Evolutionary conservation across 192 early-diverging fungal genomes (phyloP), one percentile per base, ranked within the genome.

Genomic region (Funneliformis geosporum): DNA sequence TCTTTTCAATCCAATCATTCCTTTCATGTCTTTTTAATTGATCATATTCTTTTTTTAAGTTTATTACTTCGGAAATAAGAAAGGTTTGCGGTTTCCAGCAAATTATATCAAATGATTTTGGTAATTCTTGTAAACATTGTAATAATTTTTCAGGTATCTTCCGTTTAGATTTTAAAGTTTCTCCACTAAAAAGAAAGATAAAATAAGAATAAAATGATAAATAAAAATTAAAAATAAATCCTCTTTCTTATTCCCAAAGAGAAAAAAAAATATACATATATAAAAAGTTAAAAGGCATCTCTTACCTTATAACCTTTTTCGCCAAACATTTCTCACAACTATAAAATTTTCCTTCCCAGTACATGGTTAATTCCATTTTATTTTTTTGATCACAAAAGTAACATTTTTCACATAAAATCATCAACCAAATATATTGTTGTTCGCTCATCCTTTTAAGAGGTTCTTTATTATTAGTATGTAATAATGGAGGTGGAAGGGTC

Each of bases 371-470:
- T n/a, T 60, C 40, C 39, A 18, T 14, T 33, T 39, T 18, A 16
- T 60, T 12, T 39, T 21, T 75, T 55, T 60, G 27, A n/a, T 33
- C 73, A 75, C 73, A 75, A 61, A 75, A 40, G 8, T 75, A 59
- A 39, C 73, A 75, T 59, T 46, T 75, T 25, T 55, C 27, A 40
- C 23, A 11, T 10, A 75, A 42, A 21, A 60, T 18, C 18, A 38
- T 21, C 6, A 75, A 60, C 12, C 12, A 46, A 60, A 55, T 59
- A 75, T 75, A 75, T 60, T 60, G 25, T 61, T 55, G 43, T 61
- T 75, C 50, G 5, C 23, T 16, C 73, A 75, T 75, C 27, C 10
- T 21, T 73, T 73, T 47, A 21, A 73, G 2, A 43, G 8, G 2
- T 8, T 8, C 42, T 5, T 2, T 43, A 16, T 50, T 14, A 14